Base-by-base conservation (phyloP, 2,329 filamentous ascomycete species). In the Calonectria henricotiae region DNA sequence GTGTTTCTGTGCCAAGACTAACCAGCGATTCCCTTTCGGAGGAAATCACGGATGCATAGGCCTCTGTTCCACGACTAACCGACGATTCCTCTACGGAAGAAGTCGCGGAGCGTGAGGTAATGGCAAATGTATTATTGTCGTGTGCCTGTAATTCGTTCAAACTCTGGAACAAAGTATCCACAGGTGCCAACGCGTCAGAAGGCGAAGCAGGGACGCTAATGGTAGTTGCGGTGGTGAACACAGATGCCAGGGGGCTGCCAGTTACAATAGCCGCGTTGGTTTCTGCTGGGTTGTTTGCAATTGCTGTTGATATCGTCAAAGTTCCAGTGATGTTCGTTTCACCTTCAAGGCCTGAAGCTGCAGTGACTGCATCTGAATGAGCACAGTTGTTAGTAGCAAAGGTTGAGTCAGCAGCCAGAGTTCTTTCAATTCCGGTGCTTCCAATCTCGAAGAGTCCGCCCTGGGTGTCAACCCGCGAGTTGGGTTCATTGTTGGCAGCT, bases 21-120 rank as follows among this genome's bases (percentile, higher is more conserved):
- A 62, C n/a, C 7, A 55, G 47, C 39, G 39, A 62, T 55, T 62
- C 15, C 7, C 20, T 54, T 30, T 17, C n/a, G 39, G 35, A 37
- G 54, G 35, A 20, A 23, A 4, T 4, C 15, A 39, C 46, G 30
- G 67, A 58, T 51, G 61, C 43, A 35, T 43, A 20, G 32, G 44
- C 12, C 17, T 17, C 27, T 46, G 39, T 54, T 27, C 62, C 54
- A 46, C 62, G 67, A 49, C 44, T 65, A 62, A 62, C n/a, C 4
- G 62, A 54, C 37, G 37, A 62, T 54, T 62, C 20, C 9, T 25
- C 62, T 37, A 7, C 13, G 27, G 32, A 35, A 44, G 35, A 13
- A 17, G 2, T 4, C 13, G 30, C 46, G 30, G 67, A 58, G 47
- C 30, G 46, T 9, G 47, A 30, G 8, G 35, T 11, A 13, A 49